Percentiles rank a stretch among this genome's conserved stretches.
Conservation (phyloP, 208 protist genomes). For the Angomonas deanei region DNA sequence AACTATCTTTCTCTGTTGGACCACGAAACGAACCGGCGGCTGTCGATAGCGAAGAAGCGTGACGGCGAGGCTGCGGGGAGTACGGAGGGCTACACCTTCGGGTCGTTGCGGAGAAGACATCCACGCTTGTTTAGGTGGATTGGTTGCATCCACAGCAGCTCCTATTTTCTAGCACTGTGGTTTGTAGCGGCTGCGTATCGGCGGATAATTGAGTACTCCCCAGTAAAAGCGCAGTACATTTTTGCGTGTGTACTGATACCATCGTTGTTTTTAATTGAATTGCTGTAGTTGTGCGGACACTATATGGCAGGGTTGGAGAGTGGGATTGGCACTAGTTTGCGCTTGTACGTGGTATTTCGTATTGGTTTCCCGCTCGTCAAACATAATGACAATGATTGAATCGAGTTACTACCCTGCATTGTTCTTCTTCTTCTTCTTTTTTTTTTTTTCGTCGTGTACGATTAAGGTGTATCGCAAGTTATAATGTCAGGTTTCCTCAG, state of each 20-base stretch:
- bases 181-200: not conserved
- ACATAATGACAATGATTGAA: no score
- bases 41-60: not conserved
- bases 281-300: no score
- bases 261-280: no score
- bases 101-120: not conserved
- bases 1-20: not conserved
- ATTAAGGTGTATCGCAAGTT: not conserved
- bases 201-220: not conserved
- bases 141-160: not conserved
- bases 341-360: not conserved
- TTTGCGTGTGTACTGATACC: no score
- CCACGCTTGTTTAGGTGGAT: not conserved
- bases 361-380: not conserved
- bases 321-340: not conserved
- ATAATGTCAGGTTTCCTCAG: constrained; percentile 64
- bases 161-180: not conserved
- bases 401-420: no score
- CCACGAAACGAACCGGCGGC: not conserved
- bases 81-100: not conserved
- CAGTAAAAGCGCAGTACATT: no score
- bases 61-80: not conserved
- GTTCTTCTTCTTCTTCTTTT: constrained; percentile 6
- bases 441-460: not conserved
- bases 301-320: no score